Evolutionary conservation across 2,329 filamentous ascomycete genomes (phyloP), one percentile per base, ranked within the genome.

Genomic region (Cytospora mali): DNA sequence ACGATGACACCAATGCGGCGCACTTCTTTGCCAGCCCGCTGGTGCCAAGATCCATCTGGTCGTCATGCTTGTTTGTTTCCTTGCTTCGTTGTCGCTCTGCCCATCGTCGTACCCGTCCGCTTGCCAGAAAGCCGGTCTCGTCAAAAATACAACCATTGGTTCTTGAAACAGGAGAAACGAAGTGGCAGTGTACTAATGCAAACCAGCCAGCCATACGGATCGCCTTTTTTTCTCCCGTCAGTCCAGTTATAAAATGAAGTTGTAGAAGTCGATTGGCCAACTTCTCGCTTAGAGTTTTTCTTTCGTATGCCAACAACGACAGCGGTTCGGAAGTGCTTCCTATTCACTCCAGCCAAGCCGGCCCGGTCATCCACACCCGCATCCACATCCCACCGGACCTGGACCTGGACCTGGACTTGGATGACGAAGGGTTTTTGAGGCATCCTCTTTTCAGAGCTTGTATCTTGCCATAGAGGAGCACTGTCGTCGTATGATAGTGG

Each of bases 241-340:
- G 46, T 31, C 33, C 49, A 54, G 50, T 50, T 46, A 46, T 51
- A 56, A 54, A 53, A 39, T 46, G 55, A 62, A 33, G 51, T 35
- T 49, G 46, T 28, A 9, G 25, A 55, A 29, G 21, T 39, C 25
- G 33, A 57, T 59, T 61, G 59, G 53, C n/a, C 53, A 33, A 29
- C 42, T 25, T 61, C 46, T 56, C 60, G 60, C 53, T 62, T 59
- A 39, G 42, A 27, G 3, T 56, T 27, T 49, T 54, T 50, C 33
- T 14, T 62, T 50, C 39, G 54, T 48, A n/a, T 42, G 16, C 39
- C 55, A 28, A 29, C 39, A 58, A 52, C 58, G 58, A 50, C 59
- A 59, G 33, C 60, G 33, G 31, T 46, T 56, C 63, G 63, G 63
- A 62, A 62, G 16, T 27, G 48, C 51, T 62, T 56, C 63, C 60